Conservation (phyloP, 495 filamentous ascomycete genomes). For the Rostrohypoxylon terebratum region DNA sequence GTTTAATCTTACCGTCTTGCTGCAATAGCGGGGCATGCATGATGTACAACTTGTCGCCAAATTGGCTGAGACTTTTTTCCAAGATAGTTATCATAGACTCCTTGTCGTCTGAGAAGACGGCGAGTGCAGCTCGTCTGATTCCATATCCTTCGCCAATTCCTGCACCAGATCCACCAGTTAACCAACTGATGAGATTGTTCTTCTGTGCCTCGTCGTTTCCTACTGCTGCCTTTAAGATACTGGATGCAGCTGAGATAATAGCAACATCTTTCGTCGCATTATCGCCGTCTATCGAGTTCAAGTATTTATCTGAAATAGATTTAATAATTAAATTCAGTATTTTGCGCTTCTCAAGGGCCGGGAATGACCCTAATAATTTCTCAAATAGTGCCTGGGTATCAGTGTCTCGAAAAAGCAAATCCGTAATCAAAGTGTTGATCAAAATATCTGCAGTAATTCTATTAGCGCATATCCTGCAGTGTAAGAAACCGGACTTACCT, state of each 20-base stretch:
- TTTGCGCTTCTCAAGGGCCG: conserved; percentile 67
- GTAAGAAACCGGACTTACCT: conserved; percentile 61
- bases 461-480: conserved; percentile 1
- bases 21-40: conserved; percentile 82
- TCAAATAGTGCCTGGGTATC: conserved; percentile 49
- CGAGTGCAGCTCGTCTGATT: conserved; percentile 74
- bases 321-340: conserved; percentile 69
- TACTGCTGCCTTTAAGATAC: conserved; percentile 56
- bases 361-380: conserved; percentile 61
- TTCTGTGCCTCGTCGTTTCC: conserved; percentile 53
- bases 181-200: conserved; percentile 73
- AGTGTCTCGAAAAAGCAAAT: conserved; percentile 58
- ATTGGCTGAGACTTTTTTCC: conserved; percentile 74
- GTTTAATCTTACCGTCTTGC: conserved; percentile 79
- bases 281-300: conserved; percentile 52
- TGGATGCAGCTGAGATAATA: conserved; percentile 62
- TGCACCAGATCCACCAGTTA: conserved; percentile 71
- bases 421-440: conserved; percentile 61
- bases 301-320: conserved; percentile 66
- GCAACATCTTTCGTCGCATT: conserved; percentile 49
- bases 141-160: conserved; percentile 71
- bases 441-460: conserved; percentile 62
- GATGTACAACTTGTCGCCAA: conserved; percentile 88
- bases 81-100: conserved; percentile 68
- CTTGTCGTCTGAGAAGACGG: conserved; percentile 65